Base-by-base conservation (phyloP, 495 filamentous ascomycete species). In the Penicillium daleae region DNA sequence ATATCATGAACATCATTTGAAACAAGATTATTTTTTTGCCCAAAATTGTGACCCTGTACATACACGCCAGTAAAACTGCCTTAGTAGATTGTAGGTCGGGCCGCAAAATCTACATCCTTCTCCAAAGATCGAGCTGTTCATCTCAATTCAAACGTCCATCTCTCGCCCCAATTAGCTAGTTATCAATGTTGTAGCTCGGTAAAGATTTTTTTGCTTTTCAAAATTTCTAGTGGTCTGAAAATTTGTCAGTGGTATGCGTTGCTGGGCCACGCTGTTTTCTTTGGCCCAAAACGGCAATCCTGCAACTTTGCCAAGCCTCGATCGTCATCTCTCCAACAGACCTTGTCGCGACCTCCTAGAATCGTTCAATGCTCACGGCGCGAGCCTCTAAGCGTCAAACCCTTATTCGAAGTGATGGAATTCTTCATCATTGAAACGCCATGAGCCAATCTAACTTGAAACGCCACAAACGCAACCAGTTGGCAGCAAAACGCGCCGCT, bases 261-360 rank as follows among this genome's bases (percentile, higher is more conserved):
- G 78, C 78, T 74, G 67, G 62, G 74, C 59, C 70, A 61, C 74
- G 74, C 62, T 60, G 53, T 44, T 48, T 54, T 40, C 31, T 8
- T 60, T 51, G 61, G 69, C 74, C 73, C 59, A 71, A 74, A 70
- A 59, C 44, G 71, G 77, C 48, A 78, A 72, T 68, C 24, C 60
- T 57, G 55, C 66, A 75, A 72, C 72, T 72, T 69, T 76, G 76
- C 78, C 77, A 78, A 80, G 78, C 71, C 67, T 6, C 51, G 58
- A 59, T 61, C 69, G 60, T 54, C 55, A 56, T 62, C 55, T 9
- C 29, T 59, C n/a, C 63, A 53, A 64, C 56, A 29, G 32, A 54
- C 56, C 39, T 46, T 60, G 56, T 29, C 32, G 29, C 31, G 35
- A 57, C 19, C 10, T 64, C 7, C 46, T 19, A 44, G 4, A 15